phyloP scores from a whole-genome alignment of 176 grass and related monocot species.

The Raddia guianensis region DNA sequence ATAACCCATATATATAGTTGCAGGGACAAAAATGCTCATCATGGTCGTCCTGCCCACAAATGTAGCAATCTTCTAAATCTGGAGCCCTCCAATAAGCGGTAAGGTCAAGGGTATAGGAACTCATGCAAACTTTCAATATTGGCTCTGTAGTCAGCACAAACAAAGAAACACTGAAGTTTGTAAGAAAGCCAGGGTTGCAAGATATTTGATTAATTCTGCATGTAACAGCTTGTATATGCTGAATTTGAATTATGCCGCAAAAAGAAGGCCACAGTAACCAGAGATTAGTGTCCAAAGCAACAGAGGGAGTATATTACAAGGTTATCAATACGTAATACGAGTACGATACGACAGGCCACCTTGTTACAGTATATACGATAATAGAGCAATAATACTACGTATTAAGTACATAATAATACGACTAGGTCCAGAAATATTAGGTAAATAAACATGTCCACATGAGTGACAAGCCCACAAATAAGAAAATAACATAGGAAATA shows the following conservation, averaged over 20 bases:
- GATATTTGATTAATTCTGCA: background rate
- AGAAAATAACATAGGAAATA: too few relatives aligned
- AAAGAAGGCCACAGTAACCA: background rate
- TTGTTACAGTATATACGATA: too few relatives aligned
- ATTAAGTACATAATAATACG: too few relatives aligned
- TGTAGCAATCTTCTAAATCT: background rate
- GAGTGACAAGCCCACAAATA: too few relatives aligned
- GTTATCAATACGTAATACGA: too few relatives aligned
- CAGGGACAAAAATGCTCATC: conserved; percentile 26
- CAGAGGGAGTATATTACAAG: too few relatives aligned
- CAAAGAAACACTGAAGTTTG: background rate
- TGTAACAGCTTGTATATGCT: background rate
- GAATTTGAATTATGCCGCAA: background rate
- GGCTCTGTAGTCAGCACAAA: conserved; percentile 10
- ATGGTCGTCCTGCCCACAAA: background rate
- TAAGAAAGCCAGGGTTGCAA: conserved; percentile 4
- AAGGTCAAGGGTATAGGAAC: background rate
- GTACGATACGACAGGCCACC: too few relatives aligned
- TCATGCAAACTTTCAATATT: background rate
- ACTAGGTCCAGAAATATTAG: too few relatives aligned
- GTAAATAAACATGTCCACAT: too few relatives aligned
- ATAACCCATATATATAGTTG: conserved; percentile 23
- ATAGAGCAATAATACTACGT: too few relatives aligned
- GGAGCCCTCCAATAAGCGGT: background rate
- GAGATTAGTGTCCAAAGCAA: too few relatives aligned